Percentiles rank a stretch among this genome's conserved stretches.
phyloP scores from a whole-genome alignment of 352 stramenopile species.

The Phytophthora lateralis region DNA sequence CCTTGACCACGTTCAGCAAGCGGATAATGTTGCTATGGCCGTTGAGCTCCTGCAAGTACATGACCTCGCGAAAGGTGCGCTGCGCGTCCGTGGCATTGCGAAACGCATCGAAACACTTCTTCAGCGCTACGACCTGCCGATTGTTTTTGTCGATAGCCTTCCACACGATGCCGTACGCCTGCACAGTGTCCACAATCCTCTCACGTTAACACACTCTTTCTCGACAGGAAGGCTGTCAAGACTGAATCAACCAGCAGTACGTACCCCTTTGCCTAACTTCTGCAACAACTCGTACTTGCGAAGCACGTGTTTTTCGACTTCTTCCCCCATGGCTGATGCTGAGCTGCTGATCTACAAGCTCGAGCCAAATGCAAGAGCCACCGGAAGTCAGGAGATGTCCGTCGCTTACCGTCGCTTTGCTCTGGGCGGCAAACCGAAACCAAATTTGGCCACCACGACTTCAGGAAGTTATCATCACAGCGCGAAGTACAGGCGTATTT shows the following conservation, averaged over 20 bases:
- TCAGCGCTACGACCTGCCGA: conserved; percentile 91
- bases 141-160: conserved; percentile 95
- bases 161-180: conserved; percentile 97
- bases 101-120: conserved; percentile 98
- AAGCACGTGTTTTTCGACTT: conserved; percentile 93
- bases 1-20: conserved; percentile 93
- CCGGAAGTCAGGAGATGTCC: conserved; percentile 18
- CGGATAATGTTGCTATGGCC: conserved; percentile 95
- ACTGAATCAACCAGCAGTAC: conserved; percentile 11
- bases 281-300: conserved; percentile 94
- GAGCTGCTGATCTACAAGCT: conserved; percentile 2
- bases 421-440: conserved; percentile 30
- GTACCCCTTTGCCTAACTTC: conserved; percentile 93
- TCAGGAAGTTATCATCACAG: conserved; percentile 9
- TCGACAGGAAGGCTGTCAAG: background rate
- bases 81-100: conserved; percentile 95
- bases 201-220: conserved; percentile 4
- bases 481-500: conserved; percentile 23
- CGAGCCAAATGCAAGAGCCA: conserved; percentile 3
- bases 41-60: conserved; percentile 94
- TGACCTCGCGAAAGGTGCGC: conserved; percentile 95
- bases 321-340: conserved; percentile 80
- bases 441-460: conserved; percentile 22
- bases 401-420: background rate
- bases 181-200: conserved; percentile 11